phyloP scores from a whole-genome alignment of 1,139 yeast species.

The Ogataea hybrid region DNA sequence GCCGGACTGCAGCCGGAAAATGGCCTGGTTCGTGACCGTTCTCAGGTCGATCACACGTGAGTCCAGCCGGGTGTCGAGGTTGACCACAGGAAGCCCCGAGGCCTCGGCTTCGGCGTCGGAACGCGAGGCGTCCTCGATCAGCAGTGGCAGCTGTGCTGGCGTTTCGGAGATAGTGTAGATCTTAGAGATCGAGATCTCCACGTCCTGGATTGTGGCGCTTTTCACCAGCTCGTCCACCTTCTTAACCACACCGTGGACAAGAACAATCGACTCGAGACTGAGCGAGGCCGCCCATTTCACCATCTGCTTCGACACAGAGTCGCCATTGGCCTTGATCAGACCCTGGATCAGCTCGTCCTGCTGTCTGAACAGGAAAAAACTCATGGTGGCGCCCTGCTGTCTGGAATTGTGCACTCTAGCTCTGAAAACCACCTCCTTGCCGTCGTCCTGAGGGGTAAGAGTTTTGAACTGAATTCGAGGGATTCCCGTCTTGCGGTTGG shows the following conservation, averaged over 20 bases:
- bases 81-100: conserved; percentile 87
- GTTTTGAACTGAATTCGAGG: conserved; percentile 56
- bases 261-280: conserved; percentile 85
- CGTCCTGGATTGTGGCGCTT: conserved; percentile 89
- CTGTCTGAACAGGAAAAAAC: conserved; percentile 89
- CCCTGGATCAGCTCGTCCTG: conserved; percentile 82
- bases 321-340: conserved; percentile 66
- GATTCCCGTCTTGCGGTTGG: conserved; percentile 56
- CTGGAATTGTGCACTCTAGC: conserved; percentile 93
- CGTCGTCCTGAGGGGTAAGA: conserved; percentile 66
- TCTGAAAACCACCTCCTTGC: conserved; percentile 77
- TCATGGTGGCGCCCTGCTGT: conserved; percentile 94
- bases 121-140: conserved; percentile 94
- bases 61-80: conserved; percentile 94
- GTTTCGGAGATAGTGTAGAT: conserved; percentile 80
- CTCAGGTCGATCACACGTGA: conserved; percentile 94
- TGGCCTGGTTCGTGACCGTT: conserved; percentile 96
- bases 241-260: conserved; percentile 80
- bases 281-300: conserved; percentile 92
- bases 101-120: conserved; percentile 94
- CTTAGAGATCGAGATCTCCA: conserved; percentile 76
- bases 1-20: conserved; percentile 90
- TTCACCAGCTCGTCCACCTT: conserved; percentile 86
- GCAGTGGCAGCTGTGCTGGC: conserved; percentile 88
- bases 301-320: conserved; percentile 85